phyloP scores from a whole-genome alignment of 129 eudicot species.

The Sambucus nigra region DNA sequence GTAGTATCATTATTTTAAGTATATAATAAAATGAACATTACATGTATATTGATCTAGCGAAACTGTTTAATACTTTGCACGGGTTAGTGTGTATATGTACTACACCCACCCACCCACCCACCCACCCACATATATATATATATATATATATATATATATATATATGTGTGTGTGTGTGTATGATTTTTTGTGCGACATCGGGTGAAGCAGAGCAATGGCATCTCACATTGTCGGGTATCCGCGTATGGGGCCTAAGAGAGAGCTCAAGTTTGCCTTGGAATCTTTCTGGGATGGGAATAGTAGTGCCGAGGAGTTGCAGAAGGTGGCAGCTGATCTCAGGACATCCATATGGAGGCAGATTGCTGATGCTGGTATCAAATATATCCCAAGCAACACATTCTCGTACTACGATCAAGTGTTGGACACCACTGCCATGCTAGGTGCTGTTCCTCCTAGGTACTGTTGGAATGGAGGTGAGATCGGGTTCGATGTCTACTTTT shows the following conservation, averaged over 20 bases:
- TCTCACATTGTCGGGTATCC: conserved; percentile 54
- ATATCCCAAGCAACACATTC: conserved; percentile 57
- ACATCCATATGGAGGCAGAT: conserved; percentile 71
- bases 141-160: too few relatives aligned
- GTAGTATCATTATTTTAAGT: too few relatives aligned
- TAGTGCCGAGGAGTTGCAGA: conserved; percentile 37
- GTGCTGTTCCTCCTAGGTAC: conserved; percentile 63
- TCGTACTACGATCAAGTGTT: conserved; percentile 53
- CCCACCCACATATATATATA: background rate
- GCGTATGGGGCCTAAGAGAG: conserved; percentile 57
- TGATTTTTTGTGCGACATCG: background rate
- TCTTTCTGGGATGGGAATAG: conserved; percentile 62
- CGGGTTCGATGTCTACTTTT: conserved; percentile 58
- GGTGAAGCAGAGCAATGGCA: conserved; percentile 35
- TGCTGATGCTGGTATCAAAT: conserved; percentile 51
- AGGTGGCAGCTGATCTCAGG: conserved; percentile 40
- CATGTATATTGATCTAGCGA: background rate
- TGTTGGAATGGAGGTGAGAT: conserved; percentile 75
- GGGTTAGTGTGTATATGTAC: background rate
- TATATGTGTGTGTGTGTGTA: too few relatives aligned
- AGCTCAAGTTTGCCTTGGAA: conserved; percentile 51
- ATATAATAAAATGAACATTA: background rate
- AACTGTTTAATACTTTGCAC: background rate
- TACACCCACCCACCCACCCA: background rate
- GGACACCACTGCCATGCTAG: conserved; percentile 54